A percentile compares a stretch with the other conserved stretches of the same genome.
phyloP scores from a whole-genome alignment of 345 rosid genomes.

The Gossypium ekmanianum region DNA sequence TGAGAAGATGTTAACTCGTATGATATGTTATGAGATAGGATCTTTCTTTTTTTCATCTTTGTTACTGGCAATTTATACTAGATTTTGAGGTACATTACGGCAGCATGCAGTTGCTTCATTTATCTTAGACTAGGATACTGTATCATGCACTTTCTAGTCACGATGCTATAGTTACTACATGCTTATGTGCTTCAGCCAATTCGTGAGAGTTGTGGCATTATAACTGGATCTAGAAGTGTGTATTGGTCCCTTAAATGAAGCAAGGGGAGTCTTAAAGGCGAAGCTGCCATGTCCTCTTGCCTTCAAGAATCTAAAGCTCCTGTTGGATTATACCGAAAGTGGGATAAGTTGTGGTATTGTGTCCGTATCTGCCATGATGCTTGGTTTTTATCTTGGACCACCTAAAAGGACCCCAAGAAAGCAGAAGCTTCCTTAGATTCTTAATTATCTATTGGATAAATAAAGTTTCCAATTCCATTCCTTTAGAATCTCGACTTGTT shows the following conservation, averaged over 20 bases:
- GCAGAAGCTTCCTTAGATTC: slow-evolving; percentile 2
- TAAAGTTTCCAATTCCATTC: neutral
- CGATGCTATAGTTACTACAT: neutral
- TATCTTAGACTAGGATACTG: neutral
- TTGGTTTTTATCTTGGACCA: neutral
- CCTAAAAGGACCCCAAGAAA: neutral
- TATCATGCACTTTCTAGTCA: neutral
- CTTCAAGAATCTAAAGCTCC: neutral
- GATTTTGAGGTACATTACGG: neutral
- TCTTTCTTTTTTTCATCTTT: neutral
- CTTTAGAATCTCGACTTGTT: neutral
- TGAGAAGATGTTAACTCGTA: neutral
- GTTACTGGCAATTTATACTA: neutral
- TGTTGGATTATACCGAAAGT: neutral
- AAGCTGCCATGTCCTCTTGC: neutral
- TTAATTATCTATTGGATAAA: neutral
- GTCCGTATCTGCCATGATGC: neutral
- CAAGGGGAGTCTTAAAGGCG: neutral
- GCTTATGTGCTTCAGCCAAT: neutral
- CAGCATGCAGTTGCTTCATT: neutral
- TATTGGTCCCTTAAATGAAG: neutral
- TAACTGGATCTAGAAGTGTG: neutral
- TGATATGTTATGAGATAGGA: neutral
- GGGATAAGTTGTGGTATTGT: neutral
- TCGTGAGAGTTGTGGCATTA: neutral